These are phyloP conservation scores for Bauhinia variegata DNA, from an alignment of 306 rosid species.

Conservation along the genomic window DNA sequence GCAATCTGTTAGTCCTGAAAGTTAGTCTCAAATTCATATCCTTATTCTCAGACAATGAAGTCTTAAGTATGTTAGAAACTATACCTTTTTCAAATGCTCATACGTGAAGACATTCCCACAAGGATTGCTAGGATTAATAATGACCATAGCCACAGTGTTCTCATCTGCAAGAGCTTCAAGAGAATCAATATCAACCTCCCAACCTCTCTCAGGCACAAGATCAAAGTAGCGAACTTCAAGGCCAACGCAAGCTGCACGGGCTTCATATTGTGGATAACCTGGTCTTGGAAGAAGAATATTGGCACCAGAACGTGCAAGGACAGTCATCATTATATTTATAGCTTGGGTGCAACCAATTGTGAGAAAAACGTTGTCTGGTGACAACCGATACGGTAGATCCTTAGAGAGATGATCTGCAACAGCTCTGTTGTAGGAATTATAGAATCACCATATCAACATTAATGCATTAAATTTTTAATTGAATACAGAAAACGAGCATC, in stretches of 20 bases:
- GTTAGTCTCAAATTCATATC: conserved; percentile 10
- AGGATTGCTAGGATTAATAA: conserved; percentile 71
- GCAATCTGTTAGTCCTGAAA: conserved; percentile 49
- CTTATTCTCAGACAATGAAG: neutral
- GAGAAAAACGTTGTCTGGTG: conserved; percentile 47
- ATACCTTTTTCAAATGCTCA: conserved; percentile 62
- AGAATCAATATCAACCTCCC: conserved; percentile 69
- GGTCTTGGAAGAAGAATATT: conserved; percentile 78
- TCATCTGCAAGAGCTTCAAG: conserved; percentile 62
- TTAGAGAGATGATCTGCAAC: conserved; percentile 46
- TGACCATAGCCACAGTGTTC: conserved; percentile 64
- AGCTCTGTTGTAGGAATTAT: conserved; percentile 43
- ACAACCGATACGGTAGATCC: conserved; percentile 44
- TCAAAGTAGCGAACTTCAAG: conserved; percentile 67
- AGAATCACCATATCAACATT: neutral
- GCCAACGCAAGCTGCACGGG: conserved; percentile 44
- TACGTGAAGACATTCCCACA: conserved; percentile 64
- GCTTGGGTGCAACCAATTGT: conserved; percentile 72
- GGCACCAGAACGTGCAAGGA: conserved; percentile 62
- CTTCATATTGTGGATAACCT: conserved; percentile 61
- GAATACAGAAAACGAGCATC: too few species aligned
- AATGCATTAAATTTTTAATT: too few species aligned
- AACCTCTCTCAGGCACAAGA: conserved; percentile 59
- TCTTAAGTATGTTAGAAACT: neutral
- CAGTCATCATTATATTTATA: conserved; percentile 56